Conservation (phyloP, 805 yeast species). For the Yamadazyma olivae region DNA sequence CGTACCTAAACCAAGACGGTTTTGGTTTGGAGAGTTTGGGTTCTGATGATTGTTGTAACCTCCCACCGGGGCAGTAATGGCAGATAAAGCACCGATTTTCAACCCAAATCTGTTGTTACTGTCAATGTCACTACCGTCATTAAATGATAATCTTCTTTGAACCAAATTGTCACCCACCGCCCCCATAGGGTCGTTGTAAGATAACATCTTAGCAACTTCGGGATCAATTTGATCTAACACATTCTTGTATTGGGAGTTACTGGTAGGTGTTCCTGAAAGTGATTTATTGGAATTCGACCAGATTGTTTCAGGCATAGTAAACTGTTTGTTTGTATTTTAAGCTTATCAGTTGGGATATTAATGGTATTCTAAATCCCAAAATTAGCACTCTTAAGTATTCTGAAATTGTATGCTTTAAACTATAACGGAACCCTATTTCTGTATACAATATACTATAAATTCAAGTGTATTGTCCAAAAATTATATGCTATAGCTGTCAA, state of each 20-base stretch:
- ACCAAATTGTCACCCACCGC: constrained; percentile 8
- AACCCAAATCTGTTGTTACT: constrained; percentile 43
- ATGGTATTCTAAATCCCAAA: too few species aligned
- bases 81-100: constrained; percentile 46
- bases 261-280: background rate
- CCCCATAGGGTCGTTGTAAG: constrained; percentile 13
- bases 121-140: constrained; percentile 41
- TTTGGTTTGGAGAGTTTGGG: constrained; percentile 14
- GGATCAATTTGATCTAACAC: constrained; percentile 41
- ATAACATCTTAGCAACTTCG: constrained; percentile 33
- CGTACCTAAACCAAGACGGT: constrained; percentile 45
- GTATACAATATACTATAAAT: too few species aligned
- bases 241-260: constrained; percentile 17
- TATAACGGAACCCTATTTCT: too few species aligned
- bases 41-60: constrained; percentile 18
- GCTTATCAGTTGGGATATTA: background rate
- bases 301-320: constrained; percentile 37
- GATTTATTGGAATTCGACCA: constrained; percentile 31
- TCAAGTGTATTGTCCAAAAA: too few species aligned
- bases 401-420: too few species aligned
- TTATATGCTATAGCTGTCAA: too few species aligned
- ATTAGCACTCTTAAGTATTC: too few species aligned
- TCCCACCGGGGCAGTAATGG: constrained; percentile 45
- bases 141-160: constrained; percentile 38
- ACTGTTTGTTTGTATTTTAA: too few species aligned